Evolutionary conservation across 495 filamentous ascomycete genomes (phyloP), one percentile per base, ranked within the genome.

Genomic region (Aspergillus incahuasiensis): DNA sequence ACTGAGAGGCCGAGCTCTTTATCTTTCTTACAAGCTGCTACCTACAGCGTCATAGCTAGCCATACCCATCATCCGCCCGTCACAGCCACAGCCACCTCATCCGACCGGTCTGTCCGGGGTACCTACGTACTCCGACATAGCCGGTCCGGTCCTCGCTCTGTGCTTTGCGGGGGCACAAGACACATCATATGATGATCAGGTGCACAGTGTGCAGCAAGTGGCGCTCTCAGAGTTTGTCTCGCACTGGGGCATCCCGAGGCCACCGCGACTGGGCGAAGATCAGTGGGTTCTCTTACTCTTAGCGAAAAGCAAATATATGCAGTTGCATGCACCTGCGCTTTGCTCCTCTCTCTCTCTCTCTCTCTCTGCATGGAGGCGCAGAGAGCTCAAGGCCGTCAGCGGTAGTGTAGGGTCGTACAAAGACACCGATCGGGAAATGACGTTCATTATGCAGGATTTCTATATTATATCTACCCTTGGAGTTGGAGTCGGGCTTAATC

Each of bases 181-280:
- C 18, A 39, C 39, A 60, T 55, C 55, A 52, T 45, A n/a, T 48
- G 52, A 3, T 28, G 25, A 3, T 28, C 25, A n/a, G n/a, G n/a
- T n/a, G n/a, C n/a, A n/a, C n/a, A n/a, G n/a, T n/a, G n/a, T n/a
- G 16, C 20, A 46, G 54, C 50, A 47, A 55, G 60, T 62, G 60
- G 55, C 60, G 60, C 41, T 20, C 24, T 50, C 25, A 56, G 25
- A 45, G 54, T 56, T 56, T 32, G 35, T 16, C 38, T 16, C n/a
- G 5, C 38, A 40, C 32, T 35, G 32, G 32, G 32, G 32, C 3
- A 2, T 11, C 32, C 32, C n/a, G n/a, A n/a, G n/a, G n/a, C n/a
- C n/a, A n/a, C n/a, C n/a, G n/a, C n/a, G n/a, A n/a, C n/a, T n/a
- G 32, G 13, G 32, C 5, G 32, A 35, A 28, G 25, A 28, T 28